phyloP scores from a whole-genome alignment of 1,284 basidiomycete genomes.

The Trichosporon asahii region DNA sequence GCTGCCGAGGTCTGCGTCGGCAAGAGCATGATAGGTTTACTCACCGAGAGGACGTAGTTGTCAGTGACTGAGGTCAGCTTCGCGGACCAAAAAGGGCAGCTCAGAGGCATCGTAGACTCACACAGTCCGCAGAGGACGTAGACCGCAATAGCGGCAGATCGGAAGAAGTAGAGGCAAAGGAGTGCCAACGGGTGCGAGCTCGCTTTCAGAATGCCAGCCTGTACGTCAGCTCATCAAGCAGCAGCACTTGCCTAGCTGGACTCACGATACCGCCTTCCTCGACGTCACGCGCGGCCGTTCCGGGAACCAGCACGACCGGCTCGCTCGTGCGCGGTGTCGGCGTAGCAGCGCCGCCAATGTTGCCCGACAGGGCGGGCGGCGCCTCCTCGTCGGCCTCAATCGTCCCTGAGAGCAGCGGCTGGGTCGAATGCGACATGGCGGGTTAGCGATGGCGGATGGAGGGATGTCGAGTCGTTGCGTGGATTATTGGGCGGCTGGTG shows the following conservation, averaged over 20 bases:
- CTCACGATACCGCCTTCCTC: conserved; percentile 51
- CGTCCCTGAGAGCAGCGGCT: conserved; percentile 48
- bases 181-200: conserved; percentile 80
- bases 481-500: not conserved
- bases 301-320: conserved; percentile 47
- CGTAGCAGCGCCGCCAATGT: conserved; percentile 37
- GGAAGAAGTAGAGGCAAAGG: conserved; percentile 79
- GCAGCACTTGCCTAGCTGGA: not conserved
- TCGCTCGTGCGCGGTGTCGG: conserved; percentile 15
- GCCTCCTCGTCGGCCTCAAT: conserved; percentile 52
- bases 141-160: conserved; percentile 74
- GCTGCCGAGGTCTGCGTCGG: no score
- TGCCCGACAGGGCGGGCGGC: conserved; percentile 35
- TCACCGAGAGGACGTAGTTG: conserved; percentile 81
- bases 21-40: conserved; percentile 50
- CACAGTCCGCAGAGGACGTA: conserved; percentile 76
- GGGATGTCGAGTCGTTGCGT: not conserved
- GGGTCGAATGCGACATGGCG: conserved; percentile 25
- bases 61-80: conserved; percentile 60
- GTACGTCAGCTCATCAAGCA: conserved; percentile 6
- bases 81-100: no score
- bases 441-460: conserved; percentile 27
- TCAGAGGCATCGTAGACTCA: conserved; percentile 25
- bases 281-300: conserved; percentile 34
- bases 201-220: conserved; percentile 54